Conservation (phyloP, 164 flowering plant species). For the Malania oleifera region DNA sequence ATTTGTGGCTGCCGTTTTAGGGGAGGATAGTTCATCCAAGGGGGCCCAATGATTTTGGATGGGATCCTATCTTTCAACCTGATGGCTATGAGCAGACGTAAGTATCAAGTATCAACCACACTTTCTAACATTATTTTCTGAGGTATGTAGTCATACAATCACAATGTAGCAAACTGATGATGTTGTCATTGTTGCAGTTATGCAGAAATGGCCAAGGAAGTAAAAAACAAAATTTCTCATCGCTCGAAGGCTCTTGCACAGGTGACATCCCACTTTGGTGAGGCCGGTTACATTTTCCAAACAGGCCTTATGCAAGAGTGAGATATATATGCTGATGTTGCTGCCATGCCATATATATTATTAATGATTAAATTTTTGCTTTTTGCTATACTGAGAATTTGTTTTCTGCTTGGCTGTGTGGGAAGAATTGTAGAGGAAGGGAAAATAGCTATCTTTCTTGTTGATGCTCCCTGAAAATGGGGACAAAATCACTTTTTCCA, state of each 20-base stretch:
- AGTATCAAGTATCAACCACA: no score
- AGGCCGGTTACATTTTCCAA: slow-evolving; percentile 47
- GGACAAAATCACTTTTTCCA: no score
- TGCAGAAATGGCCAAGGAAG: slow-evolving; percentile 87
- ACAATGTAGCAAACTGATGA: neutral
- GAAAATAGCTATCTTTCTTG: no score
- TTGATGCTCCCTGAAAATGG: no score
- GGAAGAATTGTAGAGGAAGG: no score
- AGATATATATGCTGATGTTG: neutral
- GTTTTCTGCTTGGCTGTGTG: no score
- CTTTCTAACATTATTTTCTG: no score
- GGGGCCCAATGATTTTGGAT: slow-evolving; percentile 91
- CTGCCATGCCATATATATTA: no score
- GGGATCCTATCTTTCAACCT: slow-evolving; percentile 98
- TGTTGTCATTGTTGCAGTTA: slow-evolving; percentile 35
- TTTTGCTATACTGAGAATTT: no score
- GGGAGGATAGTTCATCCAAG: slow-evolving; percentile 86
- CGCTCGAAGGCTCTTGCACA: slow-evolving; percentile 60
- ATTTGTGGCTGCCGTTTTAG: slow-evolving; percentile 28
- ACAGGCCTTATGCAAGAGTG: slow-evolving; percentile 9
- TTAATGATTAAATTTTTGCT: no score
- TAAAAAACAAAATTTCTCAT: slow-evolving; percentile 81
- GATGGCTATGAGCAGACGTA: slow-evolving; percentile 93
- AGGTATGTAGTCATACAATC: neutral
- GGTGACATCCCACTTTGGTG: slow-evolving; percentile 74